Base-by-base conservation (phyloP, 164 flowering plant genomes). In the Umbilicus rupestris region DNA sequence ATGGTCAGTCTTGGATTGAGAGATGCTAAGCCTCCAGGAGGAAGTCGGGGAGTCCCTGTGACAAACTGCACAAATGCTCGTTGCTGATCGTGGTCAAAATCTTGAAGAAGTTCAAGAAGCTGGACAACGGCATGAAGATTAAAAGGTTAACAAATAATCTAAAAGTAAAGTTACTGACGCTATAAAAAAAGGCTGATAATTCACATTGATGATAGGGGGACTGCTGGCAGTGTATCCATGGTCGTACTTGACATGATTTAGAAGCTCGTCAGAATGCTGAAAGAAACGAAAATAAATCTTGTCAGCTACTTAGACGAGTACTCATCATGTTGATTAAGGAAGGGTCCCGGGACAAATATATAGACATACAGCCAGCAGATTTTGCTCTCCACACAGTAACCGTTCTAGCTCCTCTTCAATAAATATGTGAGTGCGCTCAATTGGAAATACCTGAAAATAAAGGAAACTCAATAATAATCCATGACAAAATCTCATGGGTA, bases 201-300 rank as follows among this genome's bases (percentile, higher is more conserved):
- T 68, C 3, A 95, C 99, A 75, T 82, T 73, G 26, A 82, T 39
- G 55, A 92, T 70, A 22, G 90, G 87, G 66, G 89, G 85, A 80
- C 97, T 95, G 77, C 88, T 83, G 11, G 88, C 85, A 28, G 96
- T 92, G 74, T 92, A 95, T 69, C 99, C 99, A 78, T 95, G 99
- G 72, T 92, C 97, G 71, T 89, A 88, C 78, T 89, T 89, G 74
- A 89, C 75, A 69, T 89, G 83, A 73, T 92, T 91, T 78, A 82
- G 68, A 29, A 95, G 82, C 68, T 84, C 88, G 69, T 76, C 78
- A 45, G 78, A 72, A 93, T 88, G 87, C 69, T 52, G 59, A 52
- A 52, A 52, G 11, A 33, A 33, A 52, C 31, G 17, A 47, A 69
- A 69, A 49, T 15, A 35, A 19, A 31, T 52, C 9, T 37, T 35